These are phyloP conservation scores for Schizopora paradoxa DNA, from an alignment of 1,284 basidiomycete genomes.

Conservation along the genomic window DNA sequence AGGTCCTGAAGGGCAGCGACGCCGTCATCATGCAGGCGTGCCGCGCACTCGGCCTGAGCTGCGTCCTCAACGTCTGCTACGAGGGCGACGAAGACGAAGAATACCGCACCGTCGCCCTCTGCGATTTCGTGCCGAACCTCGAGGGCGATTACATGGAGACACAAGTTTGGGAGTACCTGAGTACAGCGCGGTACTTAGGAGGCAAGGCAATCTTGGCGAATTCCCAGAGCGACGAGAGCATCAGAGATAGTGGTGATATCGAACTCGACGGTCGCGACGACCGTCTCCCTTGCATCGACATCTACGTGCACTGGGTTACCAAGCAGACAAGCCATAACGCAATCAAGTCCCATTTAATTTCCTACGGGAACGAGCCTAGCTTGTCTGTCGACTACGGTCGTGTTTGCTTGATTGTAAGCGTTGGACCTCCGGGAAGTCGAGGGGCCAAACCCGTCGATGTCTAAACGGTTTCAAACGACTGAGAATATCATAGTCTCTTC, in stretches of 20 bases:
- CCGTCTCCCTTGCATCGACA: background rate
- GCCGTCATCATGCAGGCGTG: constrained; percentile 8
- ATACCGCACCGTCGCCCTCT: background rate
- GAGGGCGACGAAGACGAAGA: constrained; percentile 2
- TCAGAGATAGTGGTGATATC: background rate
- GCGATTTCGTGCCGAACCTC: background rate
- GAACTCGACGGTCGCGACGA: background rate
- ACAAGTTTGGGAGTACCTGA: background rate
- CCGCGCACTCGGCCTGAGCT: background rate
- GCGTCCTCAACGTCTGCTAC: constrained; percentile 4
- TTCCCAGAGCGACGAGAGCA: background rate
- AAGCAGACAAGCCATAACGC: background rate
- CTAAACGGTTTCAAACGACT: no score
- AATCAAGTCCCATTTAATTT: background rate
- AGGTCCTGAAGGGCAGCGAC: constrained; percentile 26
- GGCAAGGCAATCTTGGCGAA: background rate
- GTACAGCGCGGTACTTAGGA: background rate
- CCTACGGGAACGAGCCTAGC: background rate
- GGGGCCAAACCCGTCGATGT: no score
- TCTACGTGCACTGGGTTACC: background rate
- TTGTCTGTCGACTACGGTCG: background rate
- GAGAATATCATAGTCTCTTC: no score
- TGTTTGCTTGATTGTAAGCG: background rate
- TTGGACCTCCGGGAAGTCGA: background rate
- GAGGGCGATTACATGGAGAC: background rate